Base-by-base conservation (phyloP, 768 basidiomycete species). In the Boletus subparvulus region DNA sequence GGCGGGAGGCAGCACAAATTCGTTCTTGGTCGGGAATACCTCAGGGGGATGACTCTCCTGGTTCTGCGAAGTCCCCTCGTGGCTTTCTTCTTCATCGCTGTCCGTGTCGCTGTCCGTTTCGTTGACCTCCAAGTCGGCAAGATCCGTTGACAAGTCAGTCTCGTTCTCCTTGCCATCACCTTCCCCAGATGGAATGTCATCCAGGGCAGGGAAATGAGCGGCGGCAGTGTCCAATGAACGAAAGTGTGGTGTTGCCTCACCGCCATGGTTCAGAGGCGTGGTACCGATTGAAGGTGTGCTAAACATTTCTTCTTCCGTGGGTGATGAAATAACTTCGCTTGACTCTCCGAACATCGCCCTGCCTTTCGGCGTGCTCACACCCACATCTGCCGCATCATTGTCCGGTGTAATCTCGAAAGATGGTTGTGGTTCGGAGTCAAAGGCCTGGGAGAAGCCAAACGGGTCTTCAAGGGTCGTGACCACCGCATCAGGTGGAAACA, bases 121-220 rank as follows among this genome's bases (percentile, higher is more conserved):
- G 3, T 81, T 71, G 11, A 77, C 71, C 19, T 85, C 85, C 54
- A 90, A 64, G 45, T 90, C 86, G 54, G 82, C 80, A 12, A 86
- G 73, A 43, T 75, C 69, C n/a, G 79, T 61, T 7, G 68, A 74
- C 14, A 90, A 68, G 56, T 88, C 83, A 0, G 84, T 85, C 52
- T 80, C 77, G 30, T 71, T 59, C 32, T 78, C 77, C 41, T 73
- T 68, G 2, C 63, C 50, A 4, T 63, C 60, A 5, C 64, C 65
- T 11, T 59, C 57, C 13, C 60, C 47, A 19, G 67, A 61, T 26
- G 58, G 33, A 26, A 71, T 55, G 36, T 67, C 66, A 33, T 75
- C 75, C 51, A 79, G 58, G 21, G 73, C 69, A 32, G 80, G 77
- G 66, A 78, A 78, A 32, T 75, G 63, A 37, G 51, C 52, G 5